Evolutionary conservation across 208 protist genomes (phyloP), one percentile per base, ranked within the genome.

Genomic region (Acanthamoeba triangularis): DNA sequence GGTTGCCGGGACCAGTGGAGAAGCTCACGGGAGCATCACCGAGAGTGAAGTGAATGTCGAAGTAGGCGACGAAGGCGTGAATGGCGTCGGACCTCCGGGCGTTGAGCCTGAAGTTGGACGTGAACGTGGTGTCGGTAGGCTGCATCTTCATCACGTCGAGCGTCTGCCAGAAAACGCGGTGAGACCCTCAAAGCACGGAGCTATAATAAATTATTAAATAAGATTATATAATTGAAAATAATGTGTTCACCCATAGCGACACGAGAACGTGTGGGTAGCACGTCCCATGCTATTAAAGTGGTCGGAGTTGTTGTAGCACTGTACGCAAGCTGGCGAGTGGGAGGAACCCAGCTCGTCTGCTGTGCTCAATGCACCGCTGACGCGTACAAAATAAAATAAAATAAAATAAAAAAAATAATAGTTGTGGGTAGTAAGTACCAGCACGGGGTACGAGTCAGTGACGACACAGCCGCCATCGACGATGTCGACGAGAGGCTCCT

Each of bases 31-130:
- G 95, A n/a, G 98, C 98, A 78, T 98, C 96, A 30, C 96, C 94
- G 35, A 91, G 76, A 14, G 94, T 96, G 95, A 99, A 99, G 23
- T 85, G 90, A 61, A 98, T 97, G 93, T 99, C 98, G 92, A 99
- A 99, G 72, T 96, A 99, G n/a, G 95, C 78, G 33, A 98, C 96
- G 61, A 99, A 96, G 3, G 97, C 98, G 94, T 99, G 98, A 6
- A 98, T 33, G 37, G 87, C 96, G 65, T 98, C 97, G 41, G 97
- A 72, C 82, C 96, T 78, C 47, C 54, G 20, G n/a, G 96, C 96
- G 16, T 16, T 96, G 41, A 99, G 85, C 52, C 59, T 94, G 84
- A 98, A 99, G 80, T 33, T 37, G 16, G 87, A 78, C n/a, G 44
- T 93, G 90, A 98, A 99, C 41, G 95, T 94, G 37, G 99, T 93